Conservation (phyloP, 148 eudicot genomes). For the Vaccinium macrocarpon region DNA sequence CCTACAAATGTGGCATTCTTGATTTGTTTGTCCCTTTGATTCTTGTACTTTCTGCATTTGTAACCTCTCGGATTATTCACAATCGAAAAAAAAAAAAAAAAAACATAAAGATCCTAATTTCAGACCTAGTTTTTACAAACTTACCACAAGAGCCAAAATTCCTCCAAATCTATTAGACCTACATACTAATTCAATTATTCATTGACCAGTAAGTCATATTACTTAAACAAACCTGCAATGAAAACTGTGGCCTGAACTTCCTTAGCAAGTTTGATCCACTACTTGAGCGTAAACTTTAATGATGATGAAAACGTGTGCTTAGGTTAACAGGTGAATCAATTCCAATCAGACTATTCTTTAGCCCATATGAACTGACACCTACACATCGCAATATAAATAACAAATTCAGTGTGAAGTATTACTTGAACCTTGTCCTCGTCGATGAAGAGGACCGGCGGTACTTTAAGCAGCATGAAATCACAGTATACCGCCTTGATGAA, state of each 20-base stretch:
- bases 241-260: conserved; percentile 69
- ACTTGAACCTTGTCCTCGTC: conserved; percentile 84
- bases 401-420: conserved; percentile 94
- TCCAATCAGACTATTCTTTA: conserved; percentile 83
- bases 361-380: conserved; percentile 96
- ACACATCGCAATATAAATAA: conserved; percentile 92
- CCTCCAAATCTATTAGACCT: neutral
- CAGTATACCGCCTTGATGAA: conserved; percentile 72
- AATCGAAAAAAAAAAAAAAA: too few relatives aligned
- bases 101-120: too few relatives aligned
- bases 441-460: conserved; percentile 99
- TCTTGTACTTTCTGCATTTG: too few relatives aligned
- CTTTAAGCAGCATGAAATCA: conserved; percentile 94
- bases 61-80: too few relatives aligned
- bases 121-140: too few relatives aligned
- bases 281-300: conserved; percentile 34
- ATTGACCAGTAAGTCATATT: neutral
- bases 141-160: too few relatives aligned
- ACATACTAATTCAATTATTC: neutral
- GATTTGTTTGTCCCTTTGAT: too few relatives aligned
- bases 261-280: conserved; percentile 78
- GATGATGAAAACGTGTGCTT: neutral
- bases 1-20: too few relatives aligned
- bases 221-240: conserved; percentile 66
- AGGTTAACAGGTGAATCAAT: conserved; percentile 78